Conservation (phyloP, 2,329 filamentous ascomycete genomes). For the Apiospora phragmitis region DNA sequence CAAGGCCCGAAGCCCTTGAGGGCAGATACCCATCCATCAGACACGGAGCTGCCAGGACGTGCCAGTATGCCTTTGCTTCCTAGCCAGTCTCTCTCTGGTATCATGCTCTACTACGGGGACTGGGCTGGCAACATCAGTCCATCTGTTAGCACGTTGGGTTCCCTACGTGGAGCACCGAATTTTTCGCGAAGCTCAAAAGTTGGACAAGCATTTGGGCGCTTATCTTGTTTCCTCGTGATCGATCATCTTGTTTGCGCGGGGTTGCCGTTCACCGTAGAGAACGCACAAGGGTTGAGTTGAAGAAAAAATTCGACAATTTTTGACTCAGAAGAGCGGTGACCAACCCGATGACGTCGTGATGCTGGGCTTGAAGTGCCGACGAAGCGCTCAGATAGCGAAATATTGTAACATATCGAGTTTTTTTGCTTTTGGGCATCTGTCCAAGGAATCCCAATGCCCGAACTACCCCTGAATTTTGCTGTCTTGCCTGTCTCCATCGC, state of each 20-base stretch:
- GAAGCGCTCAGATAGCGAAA: not conserved
- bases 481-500: not conserved
- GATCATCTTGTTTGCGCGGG: not conserved
- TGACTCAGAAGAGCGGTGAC: slow-evolving; percentile 8
- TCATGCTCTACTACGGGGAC: not conserved
- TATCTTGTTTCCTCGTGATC: not conserved
- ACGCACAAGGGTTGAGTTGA: not conserved
- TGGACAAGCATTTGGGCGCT: not conserved
- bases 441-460: not conserved
- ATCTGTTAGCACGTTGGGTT: not conserved
- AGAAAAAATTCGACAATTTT: not conserved
- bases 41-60: not conserved
- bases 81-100: too few relatives aligned
- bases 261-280: not conserved
- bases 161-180: not conserved
- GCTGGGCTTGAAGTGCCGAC: not conserved
- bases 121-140: not conserved
- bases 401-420: not conserved
- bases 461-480: not conserved
- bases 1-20: not conserved
- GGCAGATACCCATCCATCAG: not conserved
- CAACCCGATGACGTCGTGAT: slow-evolving; percentile 1
- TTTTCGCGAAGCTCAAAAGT: not conserved
- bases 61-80: not conserved
- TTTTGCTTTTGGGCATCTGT: not conserved